phyloP scores from a whole-genome alignment of 192 early-diverging fungal genomes.

The Spizellomyces sp. region DNA sequence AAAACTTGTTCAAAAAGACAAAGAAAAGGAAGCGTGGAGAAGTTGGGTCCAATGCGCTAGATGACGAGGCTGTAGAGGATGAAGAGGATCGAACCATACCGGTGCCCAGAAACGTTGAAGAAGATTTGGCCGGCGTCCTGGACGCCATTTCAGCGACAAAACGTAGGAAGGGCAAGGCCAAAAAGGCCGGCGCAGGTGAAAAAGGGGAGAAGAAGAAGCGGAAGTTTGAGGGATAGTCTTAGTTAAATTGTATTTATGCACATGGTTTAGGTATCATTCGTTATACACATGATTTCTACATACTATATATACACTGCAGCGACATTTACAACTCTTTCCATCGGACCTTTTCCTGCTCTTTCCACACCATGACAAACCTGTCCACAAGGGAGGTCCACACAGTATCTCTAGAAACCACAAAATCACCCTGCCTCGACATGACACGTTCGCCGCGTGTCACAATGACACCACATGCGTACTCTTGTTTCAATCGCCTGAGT shows the following conservation, averaged over 20 bases:
- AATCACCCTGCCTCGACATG: background rate
- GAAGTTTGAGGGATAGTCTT: constrained; percentile 24
- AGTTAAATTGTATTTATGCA: background rate
- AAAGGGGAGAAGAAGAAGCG: constrained; percentile 25
- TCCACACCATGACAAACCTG: background rate
- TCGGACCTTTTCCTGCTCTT: background rate
- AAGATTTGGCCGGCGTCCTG: constrained; percentile 52
- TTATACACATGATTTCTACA: background rate
- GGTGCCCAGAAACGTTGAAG: constrained; percentile 3
- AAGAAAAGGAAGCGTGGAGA: constrained; percentile 48
- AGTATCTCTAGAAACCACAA: background rate
- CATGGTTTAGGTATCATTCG: background rate
- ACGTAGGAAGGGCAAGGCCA: constrained; percentile 18
- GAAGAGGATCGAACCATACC: background rate
- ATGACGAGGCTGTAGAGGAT: constrained; percentile 18
- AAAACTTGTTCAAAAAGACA: constrained; percentile 37
- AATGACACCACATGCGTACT: background rate
- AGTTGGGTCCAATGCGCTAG: background rate
- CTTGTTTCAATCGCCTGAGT: background rate
- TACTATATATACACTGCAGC: background rate
- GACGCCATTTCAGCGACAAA: constrained; percentile 56
- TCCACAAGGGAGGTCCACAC: background rate
- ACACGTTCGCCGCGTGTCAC: background rate
- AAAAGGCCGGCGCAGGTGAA: background rate
- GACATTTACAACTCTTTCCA: background rate